A percentile compares a stretch with the other conserved stretches of the same genome.
Evolutionary conservation across 345 rosid genomes (phyloP).

Genomic region (Camelina sativa): DNA sequence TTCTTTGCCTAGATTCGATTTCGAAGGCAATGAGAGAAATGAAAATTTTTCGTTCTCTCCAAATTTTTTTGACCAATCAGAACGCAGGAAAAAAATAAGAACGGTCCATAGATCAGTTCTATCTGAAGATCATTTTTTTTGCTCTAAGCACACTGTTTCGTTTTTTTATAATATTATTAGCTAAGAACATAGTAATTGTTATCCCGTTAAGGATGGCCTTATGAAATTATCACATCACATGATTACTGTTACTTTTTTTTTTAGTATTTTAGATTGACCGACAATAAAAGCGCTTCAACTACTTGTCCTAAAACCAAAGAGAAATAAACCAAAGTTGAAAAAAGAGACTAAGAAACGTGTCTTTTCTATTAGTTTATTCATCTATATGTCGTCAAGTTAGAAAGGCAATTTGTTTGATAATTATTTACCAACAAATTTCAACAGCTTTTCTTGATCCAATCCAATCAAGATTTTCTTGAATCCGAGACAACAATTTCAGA

Average conservation of each 20-base stretch:
- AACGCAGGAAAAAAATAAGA: too few relatives aligned
- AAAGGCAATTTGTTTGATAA: not conserved
- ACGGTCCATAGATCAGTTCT: too few relatives aligned
- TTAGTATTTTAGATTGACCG: conserved; percentile 19
- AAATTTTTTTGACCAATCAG: too few relatives aligned
- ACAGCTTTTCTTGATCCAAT: not conserved
- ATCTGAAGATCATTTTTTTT: too few relatives aligned
- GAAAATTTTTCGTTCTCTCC: too few relatives aligned
- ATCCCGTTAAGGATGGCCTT: too few relatives aligned
- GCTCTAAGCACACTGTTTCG: too few relatives aligned
- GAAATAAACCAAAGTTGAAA: not conserved
- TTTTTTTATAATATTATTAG: too few relatives aligned
- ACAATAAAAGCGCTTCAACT: conserved; percentile 1
- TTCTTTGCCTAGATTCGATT: too few relatives aligned
- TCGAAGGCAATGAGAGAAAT: too few relatives aligned
- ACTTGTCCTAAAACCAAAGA: not conserved
- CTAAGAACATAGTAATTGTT: too few relatives aligned
- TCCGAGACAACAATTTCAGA: conserved; percentile 24
- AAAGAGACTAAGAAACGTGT: not conserved
- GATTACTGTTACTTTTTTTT: conserved; percentile 9
- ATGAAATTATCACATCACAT: conserved; percentile 25
- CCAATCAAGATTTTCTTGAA: conserved; percentile 27
- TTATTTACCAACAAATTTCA: conserved; percentile 19
- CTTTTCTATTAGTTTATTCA: conserved; percentile 23
- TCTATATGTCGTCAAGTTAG: not conserved